These are phyloP conservation scores for Polychaeton citri DNA, from an alignment of 2,329 filamentous ascomycete genomes.

Conservation along the genomic window DNA sequence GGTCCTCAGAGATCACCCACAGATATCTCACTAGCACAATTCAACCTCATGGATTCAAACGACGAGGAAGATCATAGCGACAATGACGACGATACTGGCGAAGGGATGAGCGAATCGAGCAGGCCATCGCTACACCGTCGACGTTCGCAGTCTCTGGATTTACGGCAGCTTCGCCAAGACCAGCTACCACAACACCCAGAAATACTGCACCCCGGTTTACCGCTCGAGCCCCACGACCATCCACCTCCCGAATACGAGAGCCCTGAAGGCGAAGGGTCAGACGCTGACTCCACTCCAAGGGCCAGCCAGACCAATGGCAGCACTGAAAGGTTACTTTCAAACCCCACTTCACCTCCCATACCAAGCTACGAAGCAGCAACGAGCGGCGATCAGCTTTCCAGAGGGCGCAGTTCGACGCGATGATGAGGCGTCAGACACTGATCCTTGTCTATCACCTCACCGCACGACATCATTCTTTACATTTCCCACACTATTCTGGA, in stretches of 20 bases:
- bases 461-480: too few species aligned
- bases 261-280: constrained; percentile 18
- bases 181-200: constrained; percentile 1
- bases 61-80: constrained; percentile 26
- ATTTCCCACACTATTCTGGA: too few species aligned
- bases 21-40: constrained; percentile 84
- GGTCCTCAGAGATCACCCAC: constrained; percentile 84
- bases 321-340: constrained; percentile 6
- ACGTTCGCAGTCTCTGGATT: constrained; percentile 12
- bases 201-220: constrained; percentile 13
- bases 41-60: constrained; percentile 53
- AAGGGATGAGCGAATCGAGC: constrained; percentile 45
- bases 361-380: constrained; percentile 73
- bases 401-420: constrained; percentile 14
- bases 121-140: constrained; percentile 6
- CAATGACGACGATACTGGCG: constrained; percentile 46
- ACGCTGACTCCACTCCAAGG: constrained; percentile 14
- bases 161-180: constrained; percentile 9
- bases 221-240: constrained; percentile 19
- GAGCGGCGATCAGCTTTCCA: constrained; percentile 12
- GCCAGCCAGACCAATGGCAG: constrained; percentile 9
- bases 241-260: constrained; percentile 38
- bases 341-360: constrained; percentile 47
- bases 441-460: too few species aligned
- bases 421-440: too few species aligned